Percentiles rank a stretch among this genome's conserved stretches.
Evolutionary conservation across 495 filamentous ascomycete species (phyloP).

Genomic region (Hypoxylon fragiforme): DNA sequence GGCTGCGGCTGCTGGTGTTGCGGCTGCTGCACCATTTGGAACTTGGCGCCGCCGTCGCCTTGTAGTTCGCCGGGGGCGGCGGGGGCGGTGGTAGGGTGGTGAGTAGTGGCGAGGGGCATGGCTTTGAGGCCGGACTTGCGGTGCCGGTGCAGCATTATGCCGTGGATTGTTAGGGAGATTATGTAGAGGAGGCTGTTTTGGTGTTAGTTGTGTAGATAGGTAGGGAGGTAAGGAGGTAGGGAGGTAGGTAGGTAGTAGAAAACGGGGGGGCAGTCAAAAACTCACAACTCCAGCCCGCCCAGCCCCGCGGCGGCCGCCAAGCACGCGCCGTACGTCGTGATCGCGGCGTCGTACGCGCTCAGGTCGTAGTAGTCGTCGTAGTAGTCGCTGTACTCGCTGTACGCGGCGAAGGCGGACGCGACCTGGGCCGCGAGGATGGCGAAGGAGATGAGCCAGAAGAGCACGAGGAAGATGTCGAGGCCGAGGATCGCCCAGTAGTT

Average conservation of each 20-base stretch:
- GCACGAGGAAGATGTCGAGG: slow-evolving; percentile 47
- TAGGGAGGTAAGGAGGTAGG: too few relatives aligned
- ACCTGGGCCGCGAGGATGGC: slow-evolving; percentile 44
- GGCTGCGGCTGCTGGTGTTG: slow-evolving; percentile 12
- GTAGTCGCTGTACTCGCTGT: slow-evolving; percentile 24
- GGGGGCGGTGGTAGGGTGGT: too few relatives aligned
- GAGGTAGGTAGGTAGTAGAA: too few relatives aligned
- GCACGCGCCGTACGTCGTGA: slow-evolving; percentile 19
- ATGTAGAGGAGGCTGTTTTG: slow-evolving; percentile 44
- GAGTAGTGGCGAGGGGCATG: slow-evolving; percentile 30
- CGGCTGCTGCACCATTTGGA: slow-evolving; percentile 34
- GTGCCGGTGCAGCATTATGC: slow-evolving; percentile 49
- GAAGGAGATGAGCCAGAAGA: slow-evolving; percentile 53
- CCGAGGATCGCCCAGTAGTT: slow-evolving; percentile 56
- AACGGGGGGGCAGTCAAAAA: not conserved
- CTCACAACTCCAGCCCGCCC: slow-evolving; percentile 51
- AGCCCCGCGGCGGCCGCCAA: slow-evolving; percentile 40
- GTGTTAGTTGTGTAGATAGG: too few relatives aligned
- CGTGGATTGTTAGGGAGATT: slow-evolving; percentile 43
- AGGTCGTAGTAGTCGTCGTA: slow-evolving; percentile 23
- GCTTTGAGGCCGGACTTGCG: slow-evolving; percentile 46
- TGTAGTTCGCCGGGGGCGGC: not conserved
- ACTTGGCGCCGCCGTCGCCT: slow-evolving; percentile 13
- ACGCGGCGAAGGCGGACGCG: slow-evolving; percentile 21
- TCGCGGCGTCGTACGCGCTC: slow-evolving; percentile 14